Base-by-base conservation (phyloP, 179 eudicot genomes). In the Kewa caespitosa region DNA sequence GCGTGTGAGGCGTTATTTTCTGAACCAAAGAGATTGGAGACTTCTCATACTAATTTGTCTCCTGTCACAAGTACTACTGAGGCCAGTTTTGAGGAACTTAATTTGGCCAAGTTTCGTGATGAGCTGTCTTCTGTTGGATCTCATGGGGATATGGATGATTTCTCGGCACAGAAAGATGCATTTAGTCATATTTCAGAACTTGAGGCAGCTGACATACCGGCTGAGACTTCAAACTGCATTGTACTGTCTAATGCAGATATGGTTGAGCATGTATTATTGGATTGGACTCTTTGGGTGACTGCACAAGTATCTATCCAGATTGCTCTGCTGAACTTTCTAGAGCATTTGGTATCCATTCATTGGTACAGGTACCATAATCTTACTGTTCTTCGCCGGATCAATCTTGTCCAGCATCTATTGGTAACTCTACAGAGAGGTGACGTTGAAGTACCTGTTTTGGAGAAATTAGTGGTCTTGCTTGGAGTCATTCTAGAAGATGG, bases 201-300 rank as follows among this genome's bases (percentile, higher is more conserved):
- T 74, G 99, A 93, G 80, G 85, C 86, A 64, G 79, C 86, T 70
- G 96, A 90, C 62, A 80, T 91, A 63, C 84, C 85, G 5, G 82
- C 91, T n/a, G 97, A 94, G 82, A 90, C 91, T 76, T 92, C 98
- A 73, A 94, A 90, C 72, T 96, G 98, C 84, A 88, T 92, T 80
- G 98, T 96, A 71, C 87, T 96, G 48, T 91, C 98, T 64, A 96
- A 96, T 84, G 89, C 97, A 27, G 98, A 96, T 77, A 96, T 96
- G 99, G 97, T 96, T 72, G 98, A 96, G 76, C 97, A 96, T 84
- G 94, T 96, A 13, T 86, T 96, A 74, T 85, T 96, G 83, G 99
- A 96, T 76, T 96, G 99, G 99, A 96, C 99, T 55, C 85, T 96
- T 59, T 96, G 99, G 99, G 99, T 96, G 57, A 87, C 89, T 74